phyloP scores from a whole-genome alignment of 345 rosid genomes.

The Moricandia arvensis region DNA sequence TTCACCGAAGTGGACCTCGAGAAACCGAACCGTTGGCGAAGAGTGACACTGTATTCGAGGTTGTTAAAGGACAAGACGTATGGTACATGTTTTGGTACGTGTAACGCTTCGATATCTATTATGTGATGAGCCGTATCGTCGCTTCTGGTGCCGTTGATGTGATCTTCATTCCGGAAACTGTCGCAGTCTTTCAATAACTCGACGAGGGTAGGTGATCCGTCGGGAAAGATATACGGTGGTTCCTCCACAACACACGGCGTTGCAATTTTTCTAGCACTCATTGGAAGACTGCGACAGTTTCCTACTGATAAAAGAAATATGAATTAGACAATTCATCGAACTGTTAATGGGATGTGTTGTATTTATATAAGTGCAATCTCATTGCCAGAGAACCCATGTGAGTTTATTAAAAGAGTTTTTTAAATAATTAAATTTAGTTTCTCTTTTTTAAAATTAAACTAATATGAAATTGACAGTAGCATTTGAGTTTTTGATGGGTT shows the following conservation, averaged over 20 bases:
- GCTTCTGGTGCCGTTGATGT: not conserved
- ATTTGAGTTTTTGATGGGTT: too few species aligned
- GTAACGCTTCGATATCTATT: conserved; percentile 19
- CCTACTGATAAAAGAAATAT: not conserved
- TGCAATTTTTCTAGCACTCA: conserved; percentile 5
- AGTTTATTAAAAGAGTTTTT: too few species aligned
- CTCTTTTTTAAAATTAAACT: too few species aligned
- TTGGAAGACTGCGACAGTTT: not conserved
- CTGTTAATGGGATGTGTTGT: not conserved
- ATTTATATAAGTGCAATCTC: not conserved
- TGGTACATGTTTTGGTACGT: conserved; percentile 30
- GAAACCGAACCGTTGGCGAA: not conserved
- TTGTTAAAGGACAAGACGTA: conserved; percentile 66
- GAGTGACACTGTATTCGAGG: conserved; percentile 59
- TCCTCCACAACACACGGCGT: conserved; percentile 12
- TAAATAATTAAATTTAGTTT: too few species aligned
- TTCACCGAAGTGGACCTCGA: not conserved
- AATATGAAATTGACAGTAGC: too few species aligned
- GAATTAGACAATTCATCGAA: not conserved
- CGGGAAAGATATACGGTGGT: not conserved
- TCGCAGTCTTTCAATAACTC: conserved; percentile 30
- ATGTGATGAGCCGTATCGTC: conserved; percentile 3
- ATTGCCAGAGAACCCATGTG: not conserved
- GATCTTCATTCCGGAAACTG: conserved; percentile 28
- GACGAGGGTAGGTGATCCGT: conserved; percentile 21